A percentile compares a stretch with the other conserved stretches of the same genome.
phyloP scores from a whole-genome alignment of 1,139 yeast genomes.

The Saccharomycopsis crataegensis region DNA sequence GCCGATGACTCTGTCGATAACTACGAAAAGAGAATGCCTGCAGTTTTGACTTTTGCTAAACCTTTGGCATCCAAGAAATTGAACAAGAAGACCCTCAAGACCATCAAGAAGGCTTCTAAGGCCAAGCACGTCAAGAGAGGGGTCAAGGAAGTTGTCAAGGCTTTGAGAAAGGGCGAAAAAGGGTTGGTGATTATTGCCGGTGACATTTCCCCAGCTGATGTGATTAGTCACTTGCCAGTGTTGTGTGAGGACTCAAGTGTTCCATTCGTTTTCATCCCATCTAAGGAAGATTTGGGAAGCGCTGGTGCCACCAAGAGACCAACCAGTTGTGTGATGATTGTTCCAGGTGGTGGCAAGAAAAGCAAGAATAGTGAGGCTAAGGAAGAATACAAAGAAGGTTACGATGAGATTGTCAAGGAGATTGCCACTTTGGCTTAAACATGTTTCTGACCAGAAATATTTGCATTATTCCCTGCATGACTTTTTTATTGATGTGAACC shows the following conservation, averaged over 20 bases:
- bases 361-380: constrained; percentile 68
- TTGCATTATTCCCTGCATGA: background rate
- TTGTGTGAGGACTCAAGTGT: constrained; percentile 91
- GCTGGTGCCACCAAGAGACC: constrained; percentile 99
- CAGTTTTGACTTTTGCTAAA: constrained; percentile 83
- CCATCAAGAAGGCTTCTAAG: constrained; percentile 94
- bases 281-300: constrained; percentile 95
- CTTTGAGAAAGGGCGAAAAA: constrained; percentile 95
- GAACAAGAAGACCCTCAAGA: constrained; percentile 90
- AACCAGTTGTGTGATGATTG: constrained; percentile 95
- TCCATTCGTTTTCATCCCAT: constrained; percentile 88
- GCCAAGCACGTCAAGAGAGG: constrained; percentile 98
- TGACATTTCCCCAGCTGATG: constrained; percentile 96
- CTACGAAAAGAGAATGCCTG: constrained; percentile 87
- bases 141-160: constrained; percentile 97
- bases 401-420: constrained; percentile 92
- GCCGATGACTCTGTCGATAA: constrained; percentile 43
- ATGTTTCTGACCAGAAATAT: background rate
- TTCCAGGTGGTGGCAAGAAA: constrained; percentile 91
- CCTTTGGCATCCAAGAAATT: constrained; percentile 95
- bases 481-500: background rate
- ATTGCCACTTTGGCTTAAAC: constrained; percentile 37
- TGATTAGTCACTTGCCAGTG: constrained; percentile 94
- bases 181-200: constrained; percentile 96
- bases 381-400: constrained; percentile 87